Evolutionary conservation across 2,329 filamentous ascomycete species (phyloP), one percentile per base, ranked within the genome.

Genomic region (Amphichorda felina): DNA sequence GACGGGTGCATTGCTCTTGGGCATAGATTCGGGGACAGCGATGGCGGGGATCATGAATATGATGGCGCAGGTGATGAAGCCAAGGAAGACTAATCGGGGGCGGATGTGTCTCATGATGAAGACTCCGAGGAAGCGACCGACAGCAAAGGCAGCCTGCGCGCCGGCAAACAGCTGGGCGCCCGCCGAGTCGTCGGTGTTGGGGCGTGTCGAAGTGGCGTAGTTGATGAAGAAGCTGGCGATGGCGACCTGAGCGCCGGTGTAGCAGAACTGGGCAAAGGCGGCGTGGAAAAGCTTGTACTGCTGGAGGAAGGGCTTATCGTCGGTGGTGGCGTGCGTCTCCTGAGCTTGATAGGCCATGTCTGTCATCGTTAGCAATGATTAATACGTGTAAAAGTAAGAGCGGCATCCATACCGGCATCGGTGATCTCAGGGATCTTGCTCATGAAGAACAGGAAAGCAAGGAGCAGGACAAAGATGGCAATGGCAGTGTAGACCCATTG

Each of bases 401-500:
- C 3, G 11, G 5, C 6, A 4, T 5, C 48, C 54, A 27, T 45
- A 56, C 56, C 57, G 16, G 56, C 57, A 38, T 63, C 60, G 0
- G 79, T 84, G 45, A 86, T 76, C 53, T 86, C 81, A 5, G 81
- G 80, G 37, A 84, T 79, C 10, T 66, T 66, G 8, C 74, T 72
- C 28, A 83, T 51, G 56, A 74, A 79, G 53, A 85, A 82, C n/a
- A 79, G 60, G 5, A 64, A 53, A 3, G 78, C 79, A 3, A 87
- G 65, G 2, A 74, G 47, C 43, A 75, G 74, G 22, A 86, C 82
- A 42, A 86, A 86, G 48, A 70, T 62, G 4, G 78, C 80, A 40
- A 87, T 82, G 32, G 75, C 72, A 4, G 84, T 68, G 45, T 87
- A 87, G 1, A 84, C 78, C 74, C 77, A 87, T 55, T 87, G 80